Percentiles rank a stretch among this genome's conserved stretches.
Evolutionary conservation across 257 asterid genomes (phyloP).

Genomic region (Agastache rugosa): DNA sequence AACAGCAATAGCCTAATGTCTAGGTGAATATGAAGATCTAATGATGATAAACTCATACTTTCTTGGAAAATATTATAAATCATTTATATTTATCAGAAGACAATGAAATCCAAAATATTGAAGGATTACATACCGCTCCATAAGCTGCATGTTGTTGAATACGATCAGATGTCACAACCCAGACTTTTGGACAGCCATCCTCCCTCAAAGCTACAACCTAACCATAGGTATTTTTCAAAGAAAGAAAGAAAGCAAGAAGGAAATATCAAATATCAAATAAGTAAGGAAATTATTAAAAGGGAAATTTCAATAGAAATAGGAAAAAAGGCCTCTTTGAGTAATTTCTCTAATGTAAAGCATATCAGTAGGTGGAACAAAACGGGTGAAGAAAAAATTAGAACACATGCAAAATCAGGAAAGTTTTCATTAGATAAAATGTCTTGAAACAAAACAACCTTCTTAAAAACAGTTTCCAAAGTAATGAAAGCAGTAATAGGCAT

Average conservation of each 20-base stretch:
- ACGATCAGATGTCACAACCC: slow-evolving; percentile 95
- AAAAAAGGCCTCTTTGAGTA: not conserved
- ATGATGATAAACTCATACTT: slow-evolving; percentile 1
- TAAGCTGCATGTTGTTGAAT: slow-evolving; percentile 85
- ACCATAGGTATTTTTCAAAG: slow-evolving; percentile 11
- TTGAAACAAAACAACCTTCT: not conserved
- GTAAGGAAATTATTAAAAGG: not conserved
- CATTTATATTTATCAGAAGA: slow-evolving; percentile 1
- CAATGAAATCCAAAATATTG: not conserved
- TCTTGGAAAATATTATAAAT: not conserved
- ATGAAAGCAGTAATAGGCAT: not conserved
- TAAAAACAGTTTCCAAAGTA: not conserved
- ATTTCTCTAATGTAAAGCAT: slow-evolving; percentile 24
- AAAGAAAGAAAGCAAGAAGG: too few relatives aligned
- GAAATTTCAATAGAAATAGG: not conserved
- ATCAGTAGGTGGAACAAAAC: not conserved
- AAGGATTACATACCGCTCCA: slow-evolving; percentile 77
- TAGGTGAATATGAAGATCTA: not conserved
- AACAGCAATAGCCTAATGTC: slow-evolving; percentile 1
- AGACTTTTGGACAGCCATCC: slow-evolving; percentile 98
- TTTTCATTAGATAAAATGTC: not conserved
- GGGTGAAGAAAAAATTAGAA: not conserved
- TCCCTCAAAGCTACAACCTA: slow-evolving; percentile 87
- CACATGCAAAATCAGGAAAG: not conserved
- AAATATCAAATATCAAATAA: not conserved